A percentile compares a stretch with the other conserved stretches of the same genome.
Conservation (phyloP, 2,329 filamentous ascomycete genomes). For the Stachybotrys elegans region DNA sequence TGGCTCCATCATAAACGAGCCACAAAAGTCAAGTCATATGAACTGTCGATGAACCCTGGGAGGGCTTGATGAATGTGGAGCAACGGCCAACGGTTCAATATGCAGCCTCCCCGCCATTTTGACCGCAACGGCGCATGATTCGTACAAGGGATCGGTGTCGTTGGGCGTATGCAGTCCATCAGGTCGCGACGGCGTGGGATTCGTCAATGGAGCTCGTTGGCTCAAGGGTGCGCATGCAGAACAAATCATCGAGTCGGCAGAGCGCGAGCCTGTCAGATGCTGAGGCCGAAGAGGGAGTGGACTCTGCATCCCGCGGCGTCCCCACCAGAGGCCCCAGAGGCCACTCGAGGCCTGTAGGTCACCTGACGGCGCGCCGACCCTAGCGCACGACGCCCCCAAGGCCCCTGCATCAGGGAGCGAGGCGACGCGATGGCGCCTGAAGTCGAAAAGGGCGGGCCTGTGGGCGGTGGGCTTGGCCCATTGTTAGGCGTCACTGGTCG, state of each 20-base stretch:
- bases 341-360: conserved; percentile 9
- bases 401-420: not conserved
- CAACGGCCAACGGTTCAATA: too few species aligned
- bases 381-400: not conserved
- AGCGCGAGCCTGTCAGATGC: not conserved
- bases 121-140: too few species aligned
- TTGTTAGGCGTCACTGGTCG: not conserved
- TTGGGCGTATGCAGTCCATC: not conserved
- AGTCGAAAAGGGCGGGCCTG: not conserved
- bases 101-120: too few species aligned
- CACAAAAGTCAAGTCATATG: too few species aligned
- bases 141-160: too few species aligned
- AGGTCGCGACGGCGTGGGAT: conserved; percentile 4
- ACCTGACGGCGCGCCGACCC: conserved; percentile 20
- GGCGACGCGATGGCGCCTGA: not conserved
- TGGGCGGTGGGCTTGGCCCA: too few species aligned
- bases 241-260: conserved; percentile 1
- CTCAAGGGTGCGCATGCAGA: conserved; percentile 1
- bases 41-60: too few species aligned
- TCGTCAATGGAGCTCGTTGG: not conserved
- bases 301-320: conserved; percentile 4
- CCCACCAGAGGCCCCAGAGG: not conserved
- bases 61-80: too few species aligned
- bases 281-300: not conserved
- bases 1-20: too few species aligned